Conservation (phyloP, 2,329 filamentous ascomycete genomes). For the Fusarium sp. region DNA sequence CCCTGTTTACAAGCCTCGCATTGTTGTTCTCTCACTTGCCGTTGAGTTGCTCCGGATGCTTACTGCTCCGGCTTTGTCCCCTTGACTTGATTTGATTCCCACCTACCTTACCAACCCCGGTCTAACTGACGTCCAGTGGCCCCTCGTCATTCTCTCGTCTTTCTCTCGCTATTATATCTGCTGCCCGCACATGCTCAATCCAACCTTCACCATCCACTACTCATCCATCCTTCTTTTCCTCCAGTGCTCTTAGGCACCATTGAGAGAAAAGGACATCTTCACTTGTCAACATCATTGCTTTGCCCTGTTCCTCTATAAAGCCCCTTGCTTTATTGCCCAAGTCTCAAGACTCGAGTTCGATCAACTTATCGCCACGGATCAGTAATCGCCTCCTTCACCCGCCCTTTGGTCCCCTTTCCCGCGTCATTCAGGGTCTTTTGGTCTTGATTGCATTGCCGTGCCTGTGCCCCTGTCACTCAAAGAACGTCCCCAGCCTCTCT, state of each 20-base stretch:
- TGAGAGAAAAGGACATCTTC: slow-evolving; percentile 11
- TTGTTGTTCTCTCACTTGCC: slow-evolving; percentile 15
- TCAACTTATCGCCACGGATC: slow-evolving; percentile 23
- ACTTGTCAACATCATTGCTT: background rate
- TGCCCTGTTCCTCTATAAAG: slow-evolving; percentile 10
- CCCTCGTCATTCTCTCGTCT: slow-evolving; percentile 6
- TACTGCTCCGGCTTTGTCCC: slow-evolving; percentile 26
- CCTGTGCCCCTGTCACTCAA: slow-evolving; percentile 24
- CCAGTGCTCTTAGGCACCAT: slow-evolving; percentile 30
- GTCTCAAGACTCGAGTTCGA: slow-evolving; percentile 2
- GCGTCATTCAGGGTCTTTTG: slow-evolving; percentile 12
- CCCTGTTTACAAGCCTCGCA: slow-evolving; percentile 29
- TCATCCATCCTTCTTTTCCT: slow-evolving; percentile 1
- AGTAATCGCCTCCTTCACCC: slow-evolving; percentile 29
- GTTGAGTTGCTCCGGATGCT: slow-evolving; percentile 24
- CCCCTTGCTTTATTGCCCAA: slow-evolving; percentile 9
- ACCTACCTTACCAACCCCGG: slow-evolving; percentile 5
- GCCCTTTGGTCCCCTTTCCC: slow-evolving; percentile 6
- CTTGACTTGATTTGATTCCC: slow-evolving; percentile 17
- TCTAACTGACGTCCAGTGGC: slow-evolving; percentile 8
- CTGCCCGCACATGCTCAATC: slow-evolving; percentile 15
- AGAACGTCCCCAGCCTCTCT: slow-evolving; percentile 14
- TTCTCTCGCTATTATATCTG: slow-evolving; percentile 9
- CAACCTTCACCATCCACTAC: slow-evolving; percentile 4
- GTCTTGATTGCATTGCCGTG: background rate